Conservation (phyloP, 23 red algal species). For the Gracilaria domingensis region DNA sequence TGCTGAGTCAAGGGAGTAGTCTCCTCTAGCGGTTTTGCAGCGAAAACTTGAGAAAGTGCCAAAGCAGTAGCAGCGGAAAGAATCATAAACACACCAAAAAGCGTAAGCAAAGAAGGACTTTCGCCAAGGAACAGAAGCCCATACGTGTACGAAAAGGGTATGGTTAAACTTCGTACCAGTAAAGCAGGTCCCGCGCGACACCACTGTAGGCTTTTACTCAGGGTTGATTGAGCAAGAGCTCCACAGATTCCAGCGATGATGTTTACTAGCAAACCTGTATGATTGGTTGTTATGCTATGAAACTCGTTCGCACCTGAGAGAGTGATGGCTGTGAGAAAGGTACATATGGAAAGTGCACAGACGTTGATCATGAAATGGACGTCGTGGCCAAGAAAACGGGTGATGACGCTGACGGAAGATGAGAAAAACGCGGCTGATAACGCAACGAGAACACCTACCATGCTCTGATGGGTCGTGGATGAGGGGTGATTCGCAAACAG, state of each 20-base stretch:
- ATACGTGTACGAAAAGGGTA: slow-evolving; percentile 43
- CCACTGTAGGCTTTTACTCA: slow-evolving; percentile 42
- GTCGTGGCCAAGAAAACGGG: slow-evolving; percentile 7
- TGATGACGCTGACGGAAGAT: slow-evolving; percentile 15
- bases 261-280: slow-evolving; percentile 3
- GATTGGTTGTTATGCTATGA: background rate
- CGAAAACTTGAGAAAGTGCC: background rate
- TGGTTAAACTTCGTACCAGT: slow-evolving; percentile 46
- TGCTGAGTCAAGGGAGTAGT: background rate
- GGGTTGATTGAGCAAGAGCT: slow-evolving; percentile 26
- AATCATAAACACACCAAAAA: background rate
- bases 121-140: slow-evolving; percentile 63
- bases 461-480: background rate
- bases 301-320: background rate
- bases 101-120: slow-evolving; percentile 5
- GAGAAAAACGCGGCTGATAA: slow-evolving; percentile 5
- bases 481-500: background rate
- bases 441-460: background rate
- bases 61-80: background rate
- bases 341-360: background rate
- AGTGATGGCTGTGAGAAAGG: background rate
- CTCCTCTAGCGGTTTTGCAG: background rate
- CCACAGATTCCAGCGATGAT: slow-evolving; percentile 36
- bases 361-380: slow-evolving; percentile 41
- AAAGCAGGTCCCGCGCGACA: slow-evolving; percentile 54